Conservation (phyloP, 192 early-diverging fungal genomes). For the Rhizophlyctis rosea region DNA sequence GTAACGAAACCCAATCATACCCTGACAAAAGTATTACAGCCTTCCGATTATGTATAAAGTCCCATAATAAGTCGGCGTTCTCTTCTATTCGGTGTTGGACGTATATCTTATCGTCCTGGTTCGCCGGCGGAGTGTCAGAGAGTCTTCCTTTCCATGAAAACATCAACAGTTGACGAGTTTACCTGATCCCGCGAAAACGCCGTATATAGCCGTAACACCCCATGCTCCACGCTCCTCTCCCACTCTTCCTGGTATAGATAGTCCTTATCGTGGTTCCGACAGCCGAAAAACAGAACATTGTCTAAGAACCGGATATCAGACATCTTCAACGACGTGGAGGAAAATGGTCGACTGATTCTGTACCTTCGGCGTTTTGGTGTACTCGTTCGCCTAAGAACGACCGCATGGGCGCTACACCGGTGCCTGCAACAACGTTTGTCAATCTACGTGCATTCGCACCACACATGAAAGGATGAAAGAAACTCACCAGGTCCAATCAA, state of each 20-base stretch:
- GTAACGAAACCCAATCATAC: conserved; percentile 25
- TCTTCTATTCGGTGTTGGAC: conserved; percentile 71
- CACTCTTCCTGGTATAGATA: conserved; percentile 72
- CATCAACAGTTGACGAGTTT: too few species aligned
- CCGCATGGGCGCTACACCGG: conserved; percentile 91
- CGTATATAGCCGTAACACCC: conserved; percentile 57
- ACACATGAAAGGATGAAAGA: too few species aligned
- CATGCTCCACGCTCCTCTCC: conserved; percentile 44
- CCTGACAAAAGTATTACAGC: conserved; percentile 74
- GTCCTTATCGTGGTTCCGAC: conserved; percentile 67
- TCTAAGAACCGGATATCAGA: conserved; percentile 27
- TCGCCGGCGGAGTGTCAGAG: background rate
- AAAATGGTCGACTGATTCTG: too few species aligned
- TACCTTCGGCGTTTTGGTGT: conserved; percentile 37
- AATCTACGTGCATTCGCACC: too few species aligned
- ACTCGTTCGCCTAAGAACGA: conserved; percentile 65
- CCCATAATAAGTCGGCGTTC: conserved; percentile 61
- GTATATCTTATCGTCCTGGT: conserved; percentile 69
- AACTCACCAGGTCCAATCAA: too few species aligned
- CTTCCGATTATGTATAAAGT: conserved; percentile 50
- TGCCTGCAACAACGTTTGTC: conserved; percentile 81
- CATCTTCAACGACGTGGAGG: conserved; percentile 18
- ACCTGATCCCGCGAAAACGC: conserved; percentile 89
- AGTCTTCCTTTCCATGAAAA: conserved; percentile 3
- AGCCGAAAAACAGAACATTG: conserved; percentile 85